Evolutionary conservation across 257 asterid species (phyloP), one percentile per base, ranked within the genome.

Genomic region (Nicotiana tomentosiformis): DNA sequence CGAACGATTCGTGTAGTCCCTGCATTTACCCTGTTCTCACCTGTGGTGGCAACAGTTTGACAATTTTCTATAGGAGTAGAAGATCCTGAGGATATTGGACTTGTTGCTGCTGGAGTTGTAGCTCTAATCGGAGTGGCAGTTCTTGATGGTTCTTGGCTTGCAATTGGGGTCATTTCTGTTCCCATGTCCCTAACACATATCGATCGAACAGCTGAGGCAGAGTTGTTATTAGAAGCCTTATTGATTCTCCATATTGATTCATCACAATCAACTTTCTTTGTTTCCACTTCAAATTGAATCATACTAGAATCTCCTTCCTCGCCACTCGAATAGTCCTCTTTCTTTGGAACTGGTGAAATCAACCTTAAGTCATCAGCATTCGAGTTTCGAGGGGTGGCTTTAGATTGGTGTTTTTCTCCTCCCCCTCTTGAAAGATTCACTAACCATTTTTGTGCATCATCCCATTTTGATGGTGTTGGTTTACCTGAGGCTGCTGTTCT

Each of bases 391-490:
- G 98, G 99, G 0, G 97, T 87, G 80, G 93, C 87, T 84, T 91
- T 91, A 0, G 93, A 76, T 43, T 80, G 91, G 12, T 83, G 88
- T 80, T 91, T 95, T 4, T 92, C 97, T 49, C 93, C 97, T 3
- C 94, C 97, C 16, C 93, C 89, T 69, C 89, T 87, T 1, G 99
- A 93, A 3, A 96, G 90, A 86, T 96, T 96, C 10, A 95, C 99
- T 0, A 96, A 89, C 99, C 99, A 96, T 33, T 96, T 96, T 57
- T 96, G 99, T 5, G 99, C 99, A 82, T 96, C 99, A 62, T 96
- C 99, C 99, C 99, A 96, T 80, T 96, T 96, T 16, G 98, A 91
- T 1, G 99, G 99, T 4, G 99, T 89, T 4, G 97, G 97, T 32
- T 94, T 94, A 29, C 98, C 98, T 12, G 91, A 77, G 2, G 95